These are phyloP conservation scores for Megacollybia marginata DNA, from an alignment of 768 basidiomycete species.

Conservation along the genomic window DNA sequence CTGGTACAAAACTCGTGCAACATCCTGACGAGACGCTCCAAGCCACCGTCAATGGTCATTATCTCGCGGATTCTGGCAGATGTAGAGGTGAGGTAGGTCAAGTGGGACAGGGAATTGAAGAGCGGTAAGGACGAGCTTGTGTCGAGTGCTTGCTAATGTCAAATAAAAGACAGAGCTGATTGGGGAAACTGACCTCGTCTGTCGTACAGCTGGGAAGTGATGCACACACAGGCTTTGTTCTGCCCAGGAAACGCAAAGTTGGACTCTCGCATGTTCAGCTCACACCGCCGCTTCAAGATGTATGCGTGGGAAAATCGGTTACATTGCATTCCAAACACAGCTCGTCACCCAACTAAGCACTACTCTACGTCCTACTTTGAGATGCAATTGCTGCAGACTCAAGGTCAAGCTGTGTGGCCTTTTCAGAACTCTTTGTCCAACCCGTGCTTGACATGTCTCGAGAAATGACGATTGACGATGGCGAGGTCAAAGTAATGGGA, in stretches of 20 bases:
- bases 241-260: conserved; percentile 93
- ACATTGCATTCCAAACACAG: no score
- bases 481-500: no score
- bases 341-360: no score
- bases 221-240: conserved; percentile 92
- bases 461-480: no score
- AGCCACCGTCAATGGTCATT: conserved; percentile 95
- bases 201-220: conserved; percentile 92
- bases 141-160: conserved; percentile 35
- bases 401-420: no score
- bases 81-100: conserved; percentile 93
- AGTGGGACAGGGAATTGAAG: conserved; percentile 92
- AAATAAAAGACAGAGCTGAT: background rate
- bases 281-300: no score
- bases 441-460: no score
- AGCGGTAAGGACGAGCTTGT: conserved; percentile 56
- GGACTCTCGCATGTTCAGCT: conserved; percentile 72
- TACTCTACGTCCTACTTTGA: no score
- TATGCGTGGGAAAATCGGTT: no score
- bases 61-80: conserved; percentile 98
- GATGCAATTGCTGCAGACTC: no score
- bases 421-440: no score
- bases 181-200: conserved; percentile 62
- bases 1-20: conserved; percentile 82
- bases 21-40: conserved; percentile 91